These are phyloP conservation scores for Polygonum maritimum DNA, from an alignment of 148 eudicot genomes.

Conservation along the genomic window DNA sequence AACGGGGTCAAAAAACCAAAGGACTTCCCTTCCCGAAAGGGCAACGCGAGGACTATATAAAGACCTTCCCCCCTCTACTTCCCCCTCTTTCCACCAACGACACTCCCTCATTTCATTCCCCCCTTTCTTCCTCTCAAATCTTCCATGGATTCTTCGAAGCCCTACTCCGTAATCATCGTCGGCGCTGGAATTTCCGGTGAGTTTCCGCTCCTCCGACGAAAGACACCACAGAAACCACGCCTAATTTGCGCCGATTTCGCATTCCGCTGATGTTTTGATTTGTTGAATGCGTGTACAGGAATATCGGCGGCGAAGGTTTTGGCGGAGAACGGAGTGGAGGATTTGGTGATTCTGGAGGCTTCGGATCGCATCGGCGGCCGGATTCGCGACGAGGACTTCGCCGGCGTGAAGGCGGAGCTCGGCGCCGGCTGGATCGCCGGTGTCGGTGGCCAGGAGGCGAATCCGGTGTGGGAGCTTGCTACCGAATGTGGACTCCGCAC, in stretches of 20 bases:
- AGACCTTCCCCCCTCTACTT: background rate
- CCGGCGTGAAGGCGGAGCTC: conserved; percentile 67
- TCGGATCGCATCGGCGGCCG: conserved; percentile 75
- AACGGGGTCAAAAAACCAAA: background rate
- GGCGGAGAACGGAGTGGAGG: conserved; percentile 66
- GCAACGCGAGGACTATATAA: conserved; percentile 1
- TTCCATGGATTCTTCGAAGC: conserved; percentile 4
- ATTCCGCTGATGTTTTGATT: background rate
- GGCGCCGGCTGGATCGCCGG: conserved; percentile 98
- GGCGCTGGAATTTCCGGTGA: conserved; percentile 90
- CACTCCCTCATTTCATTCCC: background rate
- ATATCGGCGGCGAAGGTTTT: conserved; percentile 72
- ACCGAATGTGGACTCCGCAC: conserved; percentile 48
- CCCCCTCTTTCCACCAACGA: background rate
- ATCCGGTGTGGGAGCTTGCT: conserved; percentile 83
- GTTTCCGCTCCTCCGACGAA: background rate
- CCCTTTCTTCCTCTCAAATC: background rate
- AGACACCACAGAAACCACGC: background rate
- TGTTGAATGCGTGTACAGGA: conserved; percentile 25
- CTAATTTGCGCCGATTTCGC: background rate
- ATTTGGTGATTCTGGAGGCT: conserved; percentile 67
- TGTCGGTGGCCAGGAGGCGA: conserved; percentile 60
- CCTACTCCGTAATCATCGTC: conserved; percentile 57
- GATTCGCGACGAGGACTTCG: conserved; percentile 48
- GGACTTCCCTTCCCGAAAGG: conserved; percentile 6